phyloP scores from a whole-genome alignment of 2,329 filamentous ascomycete genomes.

The Aspergillus pseudoviridinutans region DNA sequence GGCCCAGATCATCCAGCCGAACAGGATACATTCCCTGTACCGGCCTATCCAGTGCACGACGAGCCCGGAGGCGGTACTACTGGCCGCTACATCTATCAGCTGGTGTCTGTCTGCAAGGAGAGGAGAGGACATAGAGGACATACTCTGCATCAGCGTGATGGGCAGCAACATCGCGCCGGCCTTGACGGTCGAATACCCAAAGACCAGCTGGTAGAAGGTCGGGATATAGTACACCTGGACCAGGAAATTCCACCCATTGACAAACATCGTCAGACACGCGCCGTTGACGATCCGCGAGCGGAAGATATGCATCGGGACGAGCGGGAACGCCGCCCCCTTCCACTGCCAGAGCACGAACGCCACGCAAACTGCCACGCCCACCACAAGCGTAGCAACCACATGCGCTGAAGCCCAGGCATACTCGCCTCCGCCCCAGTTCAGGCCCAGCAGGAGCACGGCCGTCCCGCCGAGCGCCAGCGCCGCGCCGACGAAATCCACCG shows the following conservation, averaged over 20 bases:
- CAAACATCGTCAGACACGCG: conserved; percentile 54
- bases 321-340: conserved; percentile 26
- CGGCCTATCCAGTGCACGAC: conserved; percentile 52
- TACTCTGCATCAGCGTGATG: conserved; percentile 47
- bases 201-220: conserved; percentile 58
- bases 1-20: conserved; percentile 52
- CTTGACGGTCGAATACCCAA: conserved; percentile 39
- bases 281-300: conserved; percentile 52
- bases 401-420: conserved; percentile 55
- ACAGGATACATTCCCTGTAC: conserved; percentile 52
- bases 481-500: conserved; percentile 50
- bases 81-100: conserved; percentile 38
- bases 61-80: conserved; percentile 50
- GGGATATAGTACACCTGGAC: conserved; percentile 61
- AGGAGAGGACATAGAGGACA: conserved; percentile 5
- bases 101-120: too few relatives aligned
- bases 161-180: conserved; percentile 52
- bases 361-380: conserved; percentile 40
- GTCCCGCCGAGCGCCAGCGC: conserved; percentile 45
- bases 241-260: conserved; percentile 58
- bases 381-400: conserved; percentile 52
- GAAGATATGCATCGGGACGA: conserved; percentile 49
- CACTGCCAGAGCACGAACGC: conserved; percentile 33
- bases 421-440: conserved; percentile 59
- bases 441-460: conserved; percentile 45